Evolutionary conservation across 208 protist genomes (phyloP).

Genomic region (Strigomonas culicis): DNA sequence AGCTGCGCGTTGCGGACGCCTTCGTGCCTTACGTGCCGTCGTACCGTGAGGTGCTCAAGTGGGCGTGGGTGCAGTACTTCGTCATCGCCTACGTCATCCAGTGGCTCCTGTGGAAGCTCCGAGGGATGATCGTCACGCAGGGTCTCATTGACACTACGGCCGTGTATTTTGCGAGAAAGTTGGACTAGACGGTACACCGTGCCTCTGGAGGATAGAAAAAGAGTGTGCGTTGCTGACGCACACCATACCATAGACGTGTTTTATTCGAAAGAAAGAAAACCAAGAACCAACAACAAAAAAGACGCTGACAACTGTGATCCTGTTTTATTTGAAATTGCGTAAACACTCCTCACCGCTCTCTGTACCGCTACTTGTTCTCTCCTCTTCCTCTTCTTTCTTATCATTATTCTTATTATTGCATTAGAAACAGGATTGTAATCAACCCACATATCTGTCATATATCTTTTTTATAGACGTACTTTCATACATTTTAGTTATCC

Average conservation of each 20-base stretch:
- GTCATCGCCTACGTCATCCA: conserved; percentile 65
- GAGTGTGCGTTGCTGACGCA: background rate
- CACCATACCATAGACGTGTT: background rate
- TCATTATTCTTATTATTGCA: background rate
- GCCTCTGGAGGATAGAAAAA: conserved; percentile 2
- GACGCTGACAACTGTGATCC: no score
- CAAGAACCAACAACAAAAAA: no score
- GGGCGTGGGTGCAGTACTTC: conserved; percentile 85
- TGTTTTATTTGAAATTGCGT: no score
- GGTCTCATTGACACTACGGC: conserved; percentile 56
- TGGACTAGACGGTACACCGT: background rate
- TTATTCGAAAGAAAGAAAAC: background rate
- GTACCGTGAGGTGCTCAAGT: conserved; percentile 68
- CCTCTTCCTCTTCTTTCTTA: background rate
- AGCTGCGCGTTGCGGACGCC: conserved; percentile 45
- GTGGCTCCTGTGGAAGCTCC: conserved; percentile 69
- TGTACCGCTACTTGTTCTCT: background rate
- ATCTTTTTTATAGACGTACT: background rate
- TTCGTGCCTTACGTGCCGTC: conserved; percentile 60
- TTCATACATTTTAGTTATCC: background rate
- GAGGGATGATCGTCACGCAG: conserved; percentile 48
- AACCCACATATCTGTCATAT: no score
- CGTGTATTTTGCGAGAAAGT: conserved; percentile 23
- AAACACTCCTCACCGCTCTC: no score
- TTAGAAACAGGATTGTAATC: no score